phyloP scores from a whole-genome alignment of 768 basidiomycete genomes.

The Serendipita indica region DNA sequence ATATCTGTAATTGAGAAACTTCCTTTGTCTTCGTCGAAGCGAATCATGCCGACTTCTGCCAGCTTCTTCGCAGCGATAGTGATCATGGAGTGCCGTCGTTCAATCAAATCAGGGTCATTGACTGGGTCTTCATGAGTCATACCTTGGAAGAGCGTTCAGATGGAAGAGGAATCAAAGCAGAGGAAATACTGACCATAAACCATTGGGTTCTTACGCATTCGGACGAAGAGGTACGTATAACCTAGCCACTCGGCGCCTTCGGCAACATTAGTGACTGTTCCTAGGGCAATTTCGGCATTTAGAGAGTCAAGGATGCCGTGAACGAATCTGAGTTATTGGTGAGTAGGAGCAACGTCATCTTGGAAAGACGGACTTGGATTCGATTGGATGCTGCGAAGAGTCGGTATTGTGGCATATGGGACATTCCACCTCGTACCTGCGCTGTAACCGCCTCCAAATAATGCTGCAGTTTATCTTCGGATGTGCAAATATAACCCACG shows the following conservation, averaged over 20 bases:
- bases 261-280: conserved; percentile 72
- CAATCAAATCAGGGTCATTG: conserved; percentile 61
- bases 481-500: conserved; percentile 93
- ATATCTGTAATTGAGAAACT: conserved; percentile 68
- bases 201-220: conserved; percentile 85
- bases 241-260: conserved; percentile 93
- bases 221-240: conserved; percentile 91
- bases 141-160: conserved; percentile 31
- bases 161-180: neutral
- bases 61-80: conserved; percentile 50
- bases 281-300: conserved; percentile 90
- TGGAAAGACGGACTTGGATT: conserved; percentile 58
- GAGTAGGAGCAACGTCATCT: neutral
- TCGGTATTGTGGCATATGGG: neutral
- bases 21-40: conserved; percentile 43
- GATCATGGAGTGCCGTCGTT: conserved; percentile 54
- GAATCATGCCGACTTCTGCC: conserved; percentile 63
- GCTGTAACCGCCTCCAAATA: conserved; percentile 80
- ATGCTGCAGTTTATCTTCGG: conserved; percentile 81
- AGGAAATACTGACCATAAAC: conserved; percentile 46
- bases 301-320: conserved; percentile 77
- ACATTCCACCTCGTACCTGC: conserved; percentile 37
- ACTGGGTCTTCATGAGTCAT: conserved; percentile 49
- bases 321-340: conserved; percentile 37
- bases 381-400: conserved; percentile 65